These are phyloP conservation scores for Deakozyma indianensis DNA, from an alignment of 805 yeast genomes.

Conservation along the genomic window DNA sequence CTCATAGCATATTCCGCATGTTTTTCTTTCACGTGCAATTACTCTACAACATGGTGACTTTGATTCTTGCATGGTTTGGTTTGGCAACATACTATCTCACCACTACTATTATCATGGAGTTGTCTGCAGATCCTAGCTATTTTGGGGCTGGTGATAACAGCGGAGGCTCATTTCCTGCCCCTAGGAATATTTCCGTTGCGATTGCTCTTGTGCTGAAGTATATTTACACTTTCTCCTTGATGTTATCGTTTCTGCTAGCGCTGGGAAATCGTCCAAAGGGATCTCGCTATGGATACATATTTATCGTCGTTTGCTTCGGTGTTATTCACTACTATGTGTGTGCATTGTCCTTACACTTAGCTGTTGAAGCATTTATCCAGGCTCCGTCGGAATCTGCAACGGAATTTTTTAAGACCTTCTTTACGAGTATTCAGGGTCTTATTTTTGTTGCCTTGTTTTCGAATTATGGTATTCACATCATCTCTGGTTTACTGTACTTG, in stretches of 20 bases:
- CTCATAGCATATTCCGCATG: slow-evolving; percentile 37
- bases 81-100: slow-evolving; percentile 50
- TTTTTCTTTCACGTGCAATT: slow-evolving; percentile 40
- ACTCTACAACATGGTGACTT: slow-evolving; percentile 37
- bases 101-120: slow-evolving; percentile 41
- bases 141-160: slow-evolving; percentile 29
- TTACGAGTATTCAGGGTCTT: slow-evolving; percentile 33
- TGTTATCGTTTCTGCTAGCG: slow-evolving; percentile 45
- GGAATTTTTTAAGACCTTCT: slow-evolving; percentile 20
- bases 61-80: slow-evolving; percentile 49
- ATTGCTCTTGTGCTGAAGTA: slow-evolving; percentile 40
- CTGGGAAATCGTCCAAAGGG: slow-evolving; percentile 56
- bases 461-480: slow-evolving; percentile 46
- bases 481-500: slow-evolving; percentile 42
- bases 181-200: slow-evolving; percentile 20
- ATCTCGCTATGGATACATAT: slow-evolving; percentile 37
- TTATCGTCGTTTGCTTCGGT: slow-evolving; percentile 42
- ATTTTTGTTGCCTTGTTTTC: slow-evolving; percentile 46
- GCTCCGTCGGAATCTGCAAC: slow-evolving; percentile 16
- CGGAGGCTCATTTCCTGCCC: slow-evolving; percentile 18
- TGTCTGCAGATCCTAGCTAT: slow-evolving; percentile 25
- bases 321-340: slow-evolving; percentile 45
- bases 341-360: slow-evolving; percentile 43
- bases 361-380: slow-evolving; percentile 34
- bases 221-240: slow-evolving; percentile 41